Percentiles rank a stretch among this genome's conserved stretches.
Conservation (phyloP, 2,329 filamentous ascomycete genomes). For the Pseudocercospora eumusae region DNA sequence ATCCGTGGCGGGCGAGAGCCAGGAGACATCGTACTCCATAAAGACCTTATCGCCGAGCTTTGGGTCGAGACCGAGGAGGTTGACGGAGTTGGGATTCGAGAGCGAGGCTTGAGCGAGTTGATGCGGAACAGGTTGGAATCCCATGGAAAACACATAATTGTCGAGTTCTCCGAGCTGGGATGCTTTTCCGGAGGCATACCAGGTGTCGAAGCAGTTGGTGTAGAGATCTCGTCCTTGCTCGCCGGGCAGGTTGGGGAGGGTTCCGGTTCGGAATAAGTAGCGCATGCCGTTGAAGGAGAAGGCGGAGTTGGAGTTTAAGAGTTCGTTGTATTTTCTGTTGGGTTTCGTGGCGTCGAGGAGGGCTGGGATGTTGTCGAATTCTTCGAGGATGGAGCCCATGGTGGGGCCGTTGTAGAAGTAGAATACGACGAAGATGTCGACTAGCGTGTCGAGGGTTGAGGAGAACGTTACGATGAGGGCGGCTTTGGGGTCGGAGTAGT, state of each 20-base stretch:
- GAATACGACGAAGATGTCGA: conserved; percentile 62
- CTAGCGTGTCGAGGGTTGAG: conserved; percentile 45
- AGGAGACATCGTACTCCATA: conserved; percentile 32
- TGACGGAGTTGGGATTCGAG: conserved; percentile 26
- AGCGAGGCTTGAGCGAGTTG: conserved; percentile 23
- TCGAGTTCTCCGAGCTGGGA: conserved; percentile 19
- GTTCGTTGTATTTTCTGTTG: conserved; percentile 22
- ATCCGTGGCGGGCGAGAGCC: conserved; percentile 23
- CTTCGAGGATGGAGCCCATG: conserved; percentile 57
- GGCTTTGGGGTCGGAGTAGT: conserved; percentile 62
- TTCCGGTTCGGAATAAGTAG: conserved; percentile 46
- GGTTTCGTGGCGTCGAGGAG: conserved; percentile 24
- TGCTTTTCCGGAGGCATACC: conserved; percentile 16
- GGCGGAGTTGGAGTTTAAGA: conserved; percentile 24
- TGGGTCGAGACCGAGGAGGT: conserved; percentile 27
- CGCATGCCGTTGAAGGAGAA: conserved; percentile 35
- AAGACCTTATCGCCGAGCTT: conserved; percentile 27
- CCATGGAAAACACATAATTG: conserved; percentile 25
- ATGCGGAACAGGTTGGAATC: conserved; percentile 29
- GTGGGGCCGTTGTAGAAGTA: conserved; percentile 56
- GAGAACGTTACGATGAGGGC: conserved; percentile 61
- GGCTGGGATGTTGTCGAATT: conserved; percentile 49
- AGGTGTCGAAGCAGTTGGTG: conserved; percentile 26
- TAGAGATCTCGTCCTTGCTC: conserved; percentile 25
- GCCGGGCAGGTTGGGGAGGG: conserved; percentile 39